phyloP scores from a whole-genome alignment of 345 rosid genomes.

The Murraya paniculata region DNA sequence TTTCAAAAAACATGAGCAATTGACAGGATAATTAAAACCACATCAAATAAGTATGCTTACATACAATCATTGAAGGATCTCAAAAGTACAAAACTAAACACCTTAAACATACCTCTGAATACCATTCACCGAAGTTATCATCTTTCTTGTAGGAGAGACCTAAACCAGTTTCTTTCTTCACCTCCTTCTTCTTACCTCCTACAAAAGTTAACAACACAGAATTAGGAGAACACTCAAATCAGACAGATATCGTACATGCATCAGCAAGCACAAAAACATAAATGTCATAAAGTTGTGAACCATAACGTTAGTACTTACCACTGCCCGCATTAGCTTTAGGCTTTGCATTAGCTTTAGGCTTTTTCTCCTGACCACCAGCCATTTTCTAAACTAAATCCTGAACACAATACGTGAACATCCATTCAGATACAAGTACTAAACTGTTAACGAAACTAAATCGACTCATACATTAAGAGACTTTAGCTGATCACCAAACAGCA shows the following conservation, averaged over 20 bases:
- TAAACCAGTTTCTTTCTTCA: conserved; percentile 90
- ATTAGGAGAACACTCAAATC: neutral
- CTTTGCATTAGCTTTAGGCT: neutral
- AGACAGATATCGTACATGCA: neutral
- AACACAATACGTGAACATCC: neutral
- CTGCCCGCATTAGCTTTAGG: conserved; percentile 10
- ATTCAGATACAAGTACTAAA: neutral
- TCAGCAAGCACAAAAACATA: neutral
- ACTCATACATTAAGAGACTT: neutral
- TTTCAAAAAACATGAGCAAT: neutral
- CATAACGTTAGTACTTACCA: conserved; percentile 6
- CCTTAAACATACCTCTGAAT: conserved; percentile 64
- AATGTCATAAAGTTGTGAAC: neutral
- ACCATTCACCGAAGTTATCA: conserved; percentile 97
- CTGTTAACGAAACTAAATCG: neutral
- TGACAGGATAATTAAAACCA: neutral
- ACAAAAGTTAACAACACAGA: conserved; percentile 1
- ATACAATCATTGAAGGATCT: neutral
- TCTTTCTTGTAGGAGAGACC: conserved; percentile 82
- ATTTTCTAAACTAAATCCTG: neutral
- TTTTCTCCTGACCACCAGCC: conserved; percentile 34
- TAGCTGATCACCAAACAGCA: neutral
- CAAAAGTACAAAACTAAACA: neutral
- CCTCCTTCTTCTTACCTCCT: conserved; percentile 88
- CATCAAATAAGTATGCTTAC: neutral